phyloP scores from a whole-genome alignment of 352 stramenopile genomes.

The Phytophthora palmivora region DNA sequence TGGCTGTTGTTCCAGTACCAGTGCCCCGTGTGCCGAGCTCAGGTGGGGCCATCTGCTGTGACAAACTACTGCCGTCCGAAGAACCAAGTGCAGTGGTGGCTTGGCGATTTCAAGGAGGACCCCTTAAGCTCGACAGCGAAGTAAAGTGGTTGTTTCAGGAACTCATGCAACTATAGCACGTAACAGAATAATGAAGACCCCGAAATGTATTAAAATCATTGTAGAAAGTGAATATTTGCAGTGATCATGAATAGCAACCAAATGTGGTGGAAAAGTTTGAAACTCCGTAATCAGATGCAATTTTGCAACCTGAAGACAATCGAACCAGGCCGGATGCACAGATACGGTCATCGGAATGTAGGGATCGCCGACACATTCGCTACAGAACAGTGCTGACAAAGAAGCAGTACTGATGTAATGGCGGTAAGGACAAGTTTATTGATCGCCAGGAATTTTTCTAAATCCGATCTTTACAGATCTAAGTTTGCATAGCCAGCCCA shows the following conservation, averaged over 20 bases:
- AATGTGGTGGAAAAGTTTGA: too few species aligned
- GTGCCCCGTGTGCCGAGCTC: slow-evolving; percentile 65
- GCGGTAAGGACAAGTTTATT: too few species aligned
- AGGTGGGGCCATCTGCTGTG: slow-evolving; percentile 53
- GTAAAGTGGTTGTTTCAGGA: slow-evolving; percentile 4
- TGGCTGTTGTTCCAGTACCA: slow-evolving; percentile 78
- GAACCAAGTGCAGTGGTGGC: slow-evolving; percentile 67
- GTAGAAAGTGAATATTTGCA: neutral
- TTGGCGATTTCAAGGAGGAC: slow-evolving; percentile 58
- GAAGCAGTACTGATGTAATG: neutral
- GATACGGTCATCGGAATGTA: slow-evolving; percentile 14
- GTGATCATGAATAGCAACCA: too few species aligned
- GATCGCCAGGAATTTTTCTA: too few species aligned
- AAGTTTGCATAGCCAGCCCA: slow-evolving; percentile 3
- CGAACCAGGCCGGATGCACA: too few species aligned
- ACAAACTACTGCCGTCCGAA: slow-evolving; percentile 45
- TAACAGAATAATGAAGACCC: neutral
- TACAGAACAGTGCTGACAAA: neutral
- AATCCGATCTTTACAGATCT: neutral
- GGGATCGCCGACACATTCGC: slow-evolving; percentile 12
- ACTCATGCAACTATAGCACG: neutral
- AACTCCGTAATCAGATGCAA: too few species aligned
- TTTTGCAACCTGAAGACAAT: too few species aligned
- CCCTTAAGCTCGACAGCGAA: slow-evolving; percentile 28
- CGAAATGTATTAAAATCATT: too few species aligned